Evolutionary conservation across 345 rosid species (phyloP), one percentile per base, ranked within the genome.

Genomic region (Stellera chamaejasme): DNA sequence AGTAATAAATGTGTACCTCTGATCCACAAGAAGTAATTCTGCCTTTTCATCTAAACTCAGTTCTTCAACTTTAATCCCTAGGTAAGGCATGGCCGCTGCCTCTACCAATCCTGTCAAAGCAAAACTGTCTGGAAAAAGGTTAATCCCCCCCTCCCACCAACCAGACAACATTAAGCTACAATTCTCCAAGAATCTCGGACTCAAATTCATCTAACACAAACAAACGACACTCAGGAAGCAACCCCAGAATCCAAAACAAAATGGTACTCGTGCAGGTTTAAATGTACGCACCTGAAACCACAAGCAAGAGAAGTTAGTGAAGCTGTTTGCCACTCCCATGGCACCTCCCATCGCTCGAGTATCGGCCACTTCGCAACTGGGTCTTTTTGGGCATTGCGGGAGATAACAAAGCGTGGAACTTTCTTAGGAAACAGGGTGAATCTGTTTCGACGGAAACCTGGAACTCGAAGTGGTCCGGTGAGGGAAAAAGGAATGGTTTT

Each of bases 241-340:
- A 13, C 26, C 54, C 54, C 43, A 65, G 50, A 27, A 36, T 43
- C 58, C 44, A 13, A 13, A 32, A 39, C 43, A 23, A 19, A 2
- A 15, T 11, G 6, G 23, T 19, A 19, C 23, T 19, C 23, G 23
- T 19, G 1, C 23, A 19, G 46, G 19, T 23, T 16, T 19, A 1
- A 59, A 45, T 61, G 25, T 19, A 19, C 23, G 54, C 65, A 89
- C 98, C 98, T 85, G 68, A 91, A 67, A 68, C 80, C 98, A 64
- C 98, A 91, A 53, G 98, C 93, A 51, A 91, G 77, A 16, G 85
- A 85, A 23, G 98, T 88, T 62, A 91, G 76, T 6, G 90, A 83
- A 72, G 75, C 82, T 42, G 96, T 85, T 48, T 73, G 83, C 98
- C 98, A 88, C 55, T 72, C 71, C 96, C 98, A 92, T 12, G 98